Evolutionary conservation across 2,329 filamentous ascomycete genomes (phyloP).

Genomic region (Fusarium burgessii): DNA sequence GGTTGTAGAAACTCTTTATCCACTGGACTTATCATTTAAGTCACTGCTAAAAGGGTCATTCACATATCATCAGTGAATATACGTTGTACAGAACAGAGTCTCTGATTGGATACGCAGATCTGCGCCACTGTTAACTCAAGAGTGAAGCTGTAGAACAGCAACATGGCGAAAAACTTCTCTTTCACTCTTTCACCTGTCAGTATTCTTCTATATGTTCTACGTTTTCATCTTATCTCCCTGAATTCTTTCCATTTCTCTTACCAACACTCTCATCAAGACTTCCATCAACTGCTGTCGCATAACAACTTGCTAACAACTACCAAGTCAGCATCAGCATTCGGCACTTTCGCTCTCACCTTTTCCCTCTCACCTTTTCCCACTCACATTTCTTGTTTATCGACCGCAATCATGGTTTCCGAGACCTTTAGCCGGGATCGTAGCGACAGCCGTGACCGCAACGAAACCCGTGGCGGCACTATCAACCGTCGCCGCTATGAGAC

Average conservation of each 20-base stretch:
- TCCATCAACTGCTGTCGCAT: not conserved
- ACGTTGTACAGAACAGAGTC: not conserved
- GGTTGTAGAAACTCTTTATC: no score
- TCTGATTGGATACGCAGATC: not conserved
- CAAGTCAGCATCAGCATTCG: not conserved
- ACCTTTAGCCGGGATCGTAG: no score
- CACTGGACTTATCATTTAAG: no score
- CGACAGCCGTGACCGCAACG: no score
- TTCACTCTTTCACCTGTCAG: not conserved
- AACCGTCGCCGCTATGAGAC: not conserved
- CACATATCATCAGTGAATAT: not conserved
- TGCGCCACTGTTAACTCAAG: not conserved
- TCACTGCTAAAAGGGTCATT: no score
- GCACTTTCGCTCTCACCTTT: not conserved
- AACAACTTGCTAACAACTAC: not conserved
- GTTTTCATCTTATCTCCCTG: accelerated
- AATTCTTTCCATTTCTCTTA: not conserved
- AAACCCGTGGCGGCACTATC: not conserved
- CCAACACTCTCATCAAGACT: not conserved
- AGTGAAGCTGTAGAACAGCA: not conserved
- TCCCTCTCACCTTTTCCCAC: not conserved
- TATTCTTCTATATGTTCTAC: not conserved
- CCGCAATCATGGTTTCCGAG: not conserved
- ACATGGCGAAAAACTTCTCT: not conserved
- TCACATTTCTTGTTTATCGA: no score